These are phyloP conservation scores for Sphagnum magellanicum DNA, from an alignment of 228 moss, liverwort and hornwort species.

Conservation along the genomic window DNA sequence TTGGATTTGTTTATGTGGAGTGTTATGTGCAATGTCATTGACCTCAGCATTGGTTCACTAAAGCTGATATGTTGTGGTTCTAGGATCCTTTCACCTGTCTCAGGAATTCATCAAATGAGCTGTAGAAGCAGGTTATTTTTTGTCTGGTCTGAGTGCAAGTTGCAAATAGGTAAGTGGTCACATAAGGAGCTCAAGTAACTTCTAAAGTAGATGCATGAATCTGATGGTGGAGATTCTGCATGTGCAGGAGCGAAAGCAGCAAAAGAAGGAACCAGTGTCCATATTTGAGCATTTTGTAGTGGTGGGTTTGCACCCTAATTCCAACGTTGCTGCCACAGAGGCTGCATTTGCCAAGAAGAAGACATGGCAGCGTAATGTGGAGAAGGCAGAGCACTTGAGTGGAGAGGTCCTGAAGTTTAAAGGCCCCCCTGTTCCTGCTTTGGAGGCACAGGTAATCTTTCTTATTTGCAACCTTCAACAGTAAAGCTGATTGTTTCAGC, in stretches of 20 bases:
- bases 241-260: constrained; percentile 75
- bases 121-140: neutral
- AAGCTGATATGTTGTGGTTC: no score
- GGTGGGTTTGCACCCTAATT: constrained; percentile 75
- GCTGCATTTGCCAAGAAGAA: constrained; percentile 86
- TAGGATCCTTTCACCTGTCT: neutral
- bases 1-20: no score
- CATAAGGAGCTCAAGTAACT: no score
- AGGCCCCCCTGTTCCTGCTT: constrained; percentile 46
- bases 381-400: constrained; percentile 52
- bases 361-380: constrained; percentile 79
- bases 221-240: neutral
- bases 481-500: no score
- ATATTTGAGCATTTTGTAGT: constrained; percentile 98
- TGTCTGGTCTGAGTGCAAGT: no score
- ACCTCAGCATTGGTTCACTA: no score
- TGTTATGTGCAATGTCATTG: no score
- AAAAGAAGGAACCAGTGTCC: constrained; percentile 59
- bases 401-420: constrained; percentile 47
- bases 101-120: neutral
- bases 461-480: no score
- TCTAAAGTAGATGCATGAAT: neutral
- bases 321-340: constrained; percentile 86
- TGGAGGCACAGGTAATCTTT: constrained; percentile 76
- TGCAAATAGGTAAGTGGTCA: no score